Evolutionary conservation across 2,329 filamentous ascomycete species (phyloP), one percentile per base, ranked within the genome.

Genomic region (Sclerotinia nivalis): DNA sequence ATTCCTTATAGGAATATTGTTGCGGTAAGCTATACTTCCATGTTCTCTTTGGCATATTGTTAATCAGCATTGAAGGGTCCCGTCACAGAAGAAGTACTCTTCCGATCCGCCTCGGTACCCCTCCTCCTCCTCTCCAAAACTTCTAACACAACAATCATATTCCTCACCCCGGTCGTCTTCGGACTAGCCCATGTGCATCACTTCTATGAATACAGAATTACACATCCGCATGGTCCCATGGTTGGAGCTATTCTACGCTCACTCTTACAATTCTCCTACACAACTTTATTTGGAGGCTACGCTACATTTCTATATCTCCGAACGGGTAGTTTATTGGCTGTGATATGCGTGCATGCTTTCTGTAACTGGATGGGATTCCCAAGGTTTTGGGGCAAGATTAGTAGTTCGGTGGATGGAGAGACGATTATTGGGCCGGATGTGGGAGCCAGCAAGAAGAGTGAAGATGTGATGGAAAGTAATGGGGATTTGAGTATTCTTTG

Each of bases 311-410:
- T 97, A 28, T 97, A 91, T 77, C 78, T 99, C 28, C 89, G 95
- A 49, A 96, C 93, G 0, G 93, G 93, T 4, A 96, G 91, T 61
- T 81, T 98, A 52, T 84, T 90, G 54, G 89, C 91, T 18, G 91
- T 91, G 45, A 89, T 95, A 67, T 78, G 89, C 28, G 90, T 92
- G 7, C 96, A 99, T 78, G 86, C 88, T 13, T 96, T 98, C 78
- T 99, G 96, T 82, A 99, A 99, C 78, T 91, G 87, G 83, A 92
- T 94, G 86, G 96, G 96, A 10, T 82, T 98, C 64, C 96, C 96
- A 31, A 87, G 93, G 9, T 81, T 98, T 70, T 97, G 92, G 89
- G 95, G 96, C 0, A 83, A 87, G 12, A 87, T 97, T 4, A 86
- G 83, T 22, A 72, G 64, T n/a, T 25, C 25, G 6, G 67, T 65